Conservation (phyloP, 1,284 basidiomycete genomes). For the Stygiomarasmius scandens region DNA sequence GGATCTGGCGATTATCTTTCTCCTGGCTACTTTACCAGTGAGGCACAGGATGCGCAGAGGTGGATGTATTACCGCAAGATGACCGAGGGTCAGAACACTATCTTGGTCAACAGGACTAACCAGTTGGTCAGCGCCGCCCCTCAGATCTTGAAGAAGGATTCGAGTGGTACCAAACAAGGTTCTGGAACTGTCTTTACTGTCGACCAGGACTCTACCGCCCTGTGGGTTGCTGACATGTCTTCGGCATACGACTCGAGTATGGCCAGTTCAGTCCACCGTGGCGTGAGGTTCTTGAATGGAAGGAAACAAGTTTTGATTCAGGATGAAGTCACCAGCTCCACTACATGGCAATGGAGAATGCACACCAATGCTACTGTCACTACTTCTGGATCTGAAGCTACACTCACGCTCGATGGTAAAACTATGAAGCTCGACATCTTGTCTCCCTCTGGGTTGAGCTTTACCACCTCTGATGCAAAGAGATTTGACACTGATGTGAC, state of each 20-base stretch:
- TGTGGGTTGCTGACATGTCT: slow-evolving; percentile 80
- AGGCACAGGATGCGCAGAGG: slow-evolving; percentile 66
- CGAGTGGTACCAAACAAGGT: slow-evolving; percentile 74
- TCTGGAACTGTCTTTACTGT: slow-evolving; percentile 73
- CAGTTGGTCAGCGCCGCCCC: slow-evolving; percentile 82
- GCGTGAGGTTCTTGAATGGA: slow-evolving; percentile 85
- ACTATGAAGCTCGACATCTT: slow-evolving; percentile 54
- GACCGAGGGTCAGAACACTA: slow-evolving; percentile 96
- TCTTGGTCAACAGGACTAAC: slow-evolving; percentile 79
- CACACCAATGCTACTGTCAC: slow-evolving; percentile 86
- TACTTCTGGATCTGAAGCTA: slow-evolving; percentile 21
- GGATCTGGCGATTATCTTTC: slow-evolving; percentile 87
- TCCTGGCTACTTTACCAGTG: slow-evolving; percentile 70
- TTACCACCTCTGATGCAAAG: slow-evolving; percentile 43
- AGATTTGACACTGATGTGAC: slow-evolving; percentile 58
- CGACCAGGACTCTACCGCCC: slow-evolving; percentile 77
- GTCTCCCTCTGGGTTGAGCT: slow-evolving; percentile 48
- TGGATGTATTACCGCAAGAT: slow-evolving; percentile 96
- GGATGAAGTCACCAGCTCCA: slow-evolving; percentile 75
- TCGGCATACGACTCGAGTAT: slow-evolving; percentile 71
- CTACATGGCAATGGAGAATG: slow-evolving; percentile 85
- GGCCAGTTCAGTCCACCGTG: slow-evolving; percentile 74
- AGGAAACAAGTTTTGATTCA: slow-evolving; percentile 91
- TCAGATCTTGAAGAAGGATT: slow-evolving; percentile 50
- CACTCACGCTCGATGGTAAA: slow-evolving; percentile 36